Conservation (phyloP, 345 rosid genomes). For the Iberis pinnata region DNA sequence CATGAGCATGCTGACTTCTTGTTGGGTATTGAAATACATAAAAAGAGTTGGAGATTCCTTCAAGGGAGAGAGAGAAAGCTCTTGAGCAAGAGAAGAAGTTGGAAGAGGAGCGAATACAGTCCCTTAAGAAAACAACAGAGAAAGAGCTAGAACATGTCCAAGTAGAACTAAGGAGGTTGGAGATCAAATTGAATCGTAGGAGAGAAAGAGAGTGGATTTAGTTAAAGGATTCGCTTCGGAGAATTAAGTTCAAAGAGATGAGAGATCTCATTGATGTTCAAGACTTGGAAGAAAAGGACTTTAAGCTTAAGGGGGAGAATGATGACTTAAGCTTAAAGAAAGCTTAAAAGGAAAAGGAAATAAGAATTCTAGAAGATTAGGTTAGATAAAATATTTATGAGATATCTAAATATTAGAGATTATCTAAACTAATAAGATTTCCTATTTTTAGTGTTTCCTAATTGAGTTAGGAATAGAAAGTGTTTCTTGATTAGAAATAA, state of each 20-base stretch:
- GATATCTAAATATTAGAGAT: too few relatives aligned
- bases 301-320: too few relatives aligned
- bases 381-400: too few relatives aligned
- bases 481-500: too few relatives aligned
- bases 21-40: constrained; percentile 74
- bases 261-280: too few relatives aligned
- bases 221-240: constrained; percentile 60
- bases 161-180: constrained; percentile 57
- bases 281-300: too few relatives aligned
- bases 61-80: constrained; percentile 64
- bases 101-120: constrained; percentile 51
- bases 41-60: constrained; percentile 67
- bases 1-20: constrained; percentile 73
- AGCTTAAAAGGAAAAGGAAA: too few relatives aligned
- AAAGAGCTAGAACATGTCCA: constrained; percentile 67
- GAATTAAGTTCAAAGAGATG: constrained; percentile 74
- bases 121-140: constrained; percentile 54
- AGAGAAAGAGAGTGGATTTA: constrained; percentile 79
- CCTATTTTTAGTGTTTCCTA: too few relatives aligned
- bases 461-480: too few relatives aligned
- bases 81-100: constrained; percentile 74
- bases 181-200: constrained; percentile 65
- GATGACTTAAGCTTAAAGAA: too few relatives aligned
- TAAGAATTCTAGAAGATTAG: too few relatives aligned
- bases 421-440: too few relatives aligned